These are phyloP conservation scores for Lactifluus subvellereus DNA, from an alignment of 768 basidiomycete genomes.

Conservation along the genomic window DNA sequence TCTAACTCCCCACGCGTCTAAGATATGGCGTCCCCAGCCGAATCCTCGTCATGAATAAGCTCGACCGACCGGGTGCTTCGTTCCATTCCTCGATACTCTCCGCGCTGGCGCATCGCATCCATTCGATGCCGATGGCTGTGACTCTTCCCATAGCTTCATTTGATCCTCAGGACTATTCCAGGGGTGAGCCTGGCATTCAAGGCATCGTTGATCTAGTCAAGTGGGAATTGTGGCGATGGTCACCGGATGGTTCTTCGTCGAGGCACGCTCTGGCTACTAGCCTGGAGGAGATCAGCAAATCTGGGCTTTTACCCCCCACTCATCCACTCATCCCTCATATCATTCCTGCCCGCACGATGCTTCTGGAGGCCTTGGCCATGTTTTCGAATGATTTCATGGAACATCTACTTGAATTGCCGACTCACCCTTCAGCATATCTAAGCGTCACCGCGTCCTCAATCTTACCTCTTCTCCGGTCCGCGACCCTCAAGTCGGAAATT, in stretches of 20 bases:
- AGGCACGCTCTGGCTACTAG: constrained; percentile 46
- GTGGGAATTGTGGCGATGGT: constrained; percentile 81
- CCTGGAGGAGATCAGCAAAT: constrained; percentile 38
- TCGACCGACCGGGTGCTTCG: constrained; percentile 83
- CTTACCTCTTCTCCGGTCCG: constrained; percentile 58
- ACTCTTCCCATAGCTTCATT: constrained; percentile 78
- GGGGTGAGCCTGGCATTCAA: constrained; percentile 78
- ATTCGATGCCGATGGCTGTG: constrained; percentile 64
- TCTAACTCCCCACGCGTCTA: constrained; percentile 5
- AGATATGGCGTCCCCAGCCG: constrained; percentile 79
- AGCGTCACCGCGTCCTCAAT: constrained; percentile 48
- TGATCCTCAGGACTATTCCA: constrained; percentile 53
- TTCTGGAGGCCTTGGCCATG: constrained; percentile 78
- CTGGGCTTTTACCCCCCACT: constrained; percentile 42
- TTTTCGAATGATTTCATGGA: constrained; percentile 79
- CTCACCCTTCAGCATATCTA: constrained; percentile 59
- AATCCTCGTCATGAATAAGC: constrained; percentile 81
- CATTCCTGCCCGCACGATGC: constrained; percentile 55
- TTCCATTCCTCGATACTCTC: constrained; percentile 68
- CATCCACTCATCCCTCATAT: constrained; percentile 71
- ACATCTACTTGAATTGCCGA: constrained; percentile 49
- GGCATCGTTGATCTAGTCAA: constrained; percentile 79
- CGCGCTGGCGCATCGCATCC: constrained; percentile 65
- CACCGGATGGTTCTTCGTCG: constrained; percentile 41
- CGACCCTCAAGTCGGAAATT: constrained; percentile 58